Conservation (phyloP, 331 rosid species). For the Phaseolus coccineus region DNA sequence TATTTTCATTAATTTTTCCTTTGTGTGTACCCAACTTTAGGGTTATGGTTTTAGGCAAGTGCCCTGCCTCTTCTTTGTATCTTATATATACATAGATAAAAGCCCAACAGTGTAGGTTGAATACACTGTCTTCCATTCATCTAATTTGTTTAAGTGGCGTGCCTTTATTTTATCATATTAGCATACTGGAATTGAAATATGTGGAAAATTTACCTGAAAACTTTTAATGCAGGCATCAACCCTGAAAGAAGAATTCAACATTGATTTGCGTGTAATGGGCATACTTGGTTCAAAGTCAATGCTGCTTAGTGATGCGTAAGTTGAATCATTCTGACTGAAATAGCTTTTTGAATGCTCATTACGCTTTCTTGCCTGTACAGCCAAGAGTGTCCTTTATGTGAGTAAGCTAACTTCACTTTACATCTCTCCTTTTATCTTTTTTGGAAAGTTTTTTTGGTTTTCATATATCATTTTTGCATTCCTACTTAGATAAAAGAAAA, state of each 20-base stretch:
- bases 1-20: no score
- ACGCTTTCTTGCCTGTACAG: neutral
- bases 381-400: neutral
- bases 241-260: constrained; percentile 91
- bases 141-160: neutral
- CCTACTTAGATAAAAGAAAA: constrained; percentile 11
- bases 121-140: no score
- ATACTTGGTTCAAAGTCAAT: constrained; percentile 75
- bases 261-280: constrained; percentile 94
- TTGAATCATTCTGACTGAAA: constrained; percentile 41
- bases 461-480: neutral
- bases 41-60: no score
- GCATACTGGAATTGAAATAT: constrained; percentile 32
- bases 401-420: constrained; percentile 20
- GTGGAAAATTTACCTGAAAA: constrained; percentile 13
- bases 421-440: neutral
- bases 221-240: constrained; percentile 67
- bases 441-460: constrained; percentile 9
- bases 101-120: no score
- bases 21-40: no score
- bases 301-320: constrained; percentile 86
- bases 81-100: no score
- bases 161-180: constrained; percentile 27
- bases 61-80: no score
- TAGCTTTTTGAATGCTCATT: constrained; percentile 2